Evolutionary conservation across 768 basidiomycete genomes (phyloP).

Genomic region (Macrolepiota dolichaula): DNA sequence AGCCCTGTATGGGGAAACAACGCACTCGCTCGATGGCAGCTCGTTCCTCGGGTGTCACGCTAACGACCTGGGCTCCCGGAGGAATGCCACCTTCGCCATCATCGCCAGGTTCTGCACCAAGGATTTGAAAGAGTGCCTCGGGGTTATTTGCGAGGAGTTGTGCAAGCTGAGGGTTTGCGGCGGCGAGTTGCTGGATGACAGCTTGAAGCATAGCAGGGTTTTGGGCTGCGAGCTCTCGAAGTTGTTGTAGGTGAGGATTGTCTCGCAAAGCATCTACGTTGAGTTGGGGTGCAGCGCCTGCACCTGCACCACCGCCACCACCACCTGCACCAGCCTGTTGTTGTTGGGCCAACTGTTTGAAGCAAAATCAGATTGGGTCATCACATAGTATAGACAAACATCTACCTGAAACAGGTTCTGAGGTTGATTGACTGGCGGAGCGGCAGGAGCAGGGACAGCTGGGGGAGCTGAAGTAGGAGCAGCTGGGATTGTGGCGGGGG

Average conservation of each 20-base stretch:
- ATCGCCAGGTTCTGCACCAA: slow-evolving; percentile 43
- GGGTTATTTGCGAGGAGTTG: slow-evolving; percentile 71
- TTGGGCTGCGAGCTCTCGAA: slow-evolving; percentile 67
- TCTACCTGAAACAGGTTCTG: slow-evolving; percentile 89
- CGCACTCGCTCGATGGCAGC: slow-evolving; percentile 88
- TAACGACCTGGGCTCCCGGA: slow-evolving; percentile 61
- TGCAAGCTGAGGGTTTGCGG: slow-evolving; percentile 71
- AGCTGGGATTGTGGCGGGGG: slow-evolving; percentile 31
- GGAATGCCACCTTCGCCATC: slow-evolving; percentile 39
- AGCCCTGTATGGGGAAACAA: slow-evolving; percentile 12
- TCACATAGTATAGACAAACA: slow-evolving; percentile 14
- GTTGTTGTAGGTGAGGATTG: slow-evolving; percentile 64
- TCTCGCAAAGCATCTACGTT: slow-evolving; percentile 54
- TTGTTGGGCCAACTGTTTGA: slow-evolving; percentile 65
- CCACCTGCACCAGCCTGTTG: slow-evolving; percentile 45
- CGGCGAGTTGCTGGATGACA: slow-evolving; percentile 78
- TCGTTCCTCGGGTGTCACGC: slow-evolving; percentile 82
- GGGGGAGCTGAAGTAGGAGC: slow-evolving; percentile 36
- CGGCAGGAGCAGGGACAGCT: slow-evolving; percentile 30
- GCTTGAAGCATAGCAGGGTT: slow-evolving; percentile 81
- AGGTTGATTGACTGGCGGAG: slow-evolving; percentile 43
- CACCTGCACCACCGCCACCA: slow-evolving; percentile 28
- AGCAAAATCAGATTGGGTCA: background rate
- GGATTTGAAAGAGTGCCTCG: slow-evolving; percentile 57
- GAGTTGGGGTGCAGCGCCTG: slow-evolving; percentile 26